These are phyloP conservation scores for Pueraria montana DNA, from an alignment of 306 rosid genomes.

Conservation along the genomic window DNA sequence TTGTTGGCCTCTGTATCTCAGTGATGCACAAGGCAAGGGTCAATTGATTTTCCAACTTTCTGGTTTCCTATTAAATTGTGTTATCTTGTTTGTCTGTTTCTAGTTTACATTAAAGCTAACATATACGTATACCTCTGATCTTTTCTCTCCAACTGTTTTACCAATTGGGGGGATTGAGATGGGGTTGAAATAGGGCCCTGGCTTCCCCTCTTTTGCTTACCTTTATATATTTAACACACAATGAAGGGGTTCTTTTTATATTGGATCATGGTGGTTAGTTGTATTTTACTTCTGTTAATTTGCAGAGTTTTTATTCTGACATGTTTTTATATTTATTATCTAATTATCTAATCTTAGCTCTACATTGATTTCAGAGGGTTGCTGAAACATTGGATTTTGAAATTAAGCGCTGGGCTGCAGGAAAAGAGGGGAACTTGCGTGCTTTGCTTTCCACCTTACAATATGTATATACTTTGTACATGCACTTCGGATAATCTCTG, in stretches of 20 bases:
- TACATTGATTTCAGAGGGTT: constrained; percentile 74
- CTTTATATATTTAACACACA: constrained; percentile 20
- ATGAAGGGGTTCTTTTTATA: constrained; percentile 17
- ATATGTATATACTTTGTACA: constrained; percentile 68
- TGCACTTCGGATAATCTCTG: constrained; percentile 6
- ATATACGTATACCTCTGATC: neutral
- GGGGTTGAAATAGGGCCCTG: neutral
- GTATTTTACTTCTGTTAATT: constrained; percentile 25
- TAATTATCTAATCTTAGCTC: constrained; percentile 34
- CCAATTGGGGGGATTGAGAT: neutral
- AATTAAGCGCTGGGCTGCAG: constrained; percentile 98
- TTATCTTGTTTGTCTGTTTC: constrained; percentile 31
- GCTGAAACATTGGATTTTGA: constrained; percentile 90
- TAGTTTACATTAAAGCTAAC: constrained; percentile 7
- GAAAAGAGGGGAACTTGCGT: constrained; percentile 97
- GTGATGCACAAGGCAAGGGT: constrained; percentile 17
- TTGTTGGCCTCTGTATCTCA: constrained; percentile 9
- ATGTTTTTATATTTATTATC: constrained; percentile 30
- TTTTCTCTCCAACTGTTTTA: constrained; percentile 13
- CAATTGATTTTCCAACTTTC: constrained; percentile 31
- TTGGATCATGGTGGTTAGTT: constrained; percentile 32
- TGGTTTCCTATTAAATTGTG: constrained; percentile 30
- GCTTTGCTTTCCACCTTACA: constrained; percentile 92
- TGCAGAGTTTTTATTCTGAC: constrained; percentile 14
- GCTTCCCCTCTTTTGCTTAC: constrained; percentile 8